Evolutionary conservation across 2,329 filamentous ascomycete genomes (phyloP), one percentile per base, ranked within the genome.

Genomic region (Neofusicoccum cordaticola): DNA sequence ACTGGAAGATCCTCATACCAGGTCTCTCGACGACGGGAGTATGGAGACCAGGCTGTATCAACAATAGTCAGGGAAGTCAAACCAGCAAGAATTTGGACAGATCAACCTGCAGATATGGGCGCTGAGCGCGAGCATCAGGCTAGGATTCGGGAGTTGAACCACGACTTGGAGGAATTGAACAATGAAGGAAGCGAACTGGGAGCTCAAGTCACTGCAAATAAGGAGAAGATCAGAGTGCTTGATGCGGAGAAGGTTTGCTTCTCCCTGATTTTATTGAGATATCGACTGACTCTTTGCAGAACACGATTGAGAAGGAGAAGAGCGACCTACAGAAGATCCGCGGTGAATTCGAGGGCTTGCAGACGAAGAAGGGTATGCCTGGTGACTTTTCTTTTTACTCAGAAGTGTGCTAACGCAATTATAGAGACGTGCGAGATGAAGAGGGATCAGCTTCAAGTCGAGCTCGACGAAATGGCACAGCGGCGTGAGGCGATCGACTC

Each of bases 1-100:
- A 84, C 90, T 27, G 88, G 88, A 3, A 84, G 79, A 15, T 84
- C 87, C 57, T 79, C 77, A 8, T 93, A 90, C 74, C 83, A 82
- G 19, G 84, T 95, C 60, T 83, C 82, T 5, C 86, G 90, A 15
- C 88, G 94, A 53, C 84, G 82, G 68, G 94, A 98, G 74, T 97
- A 97, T 75, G 92, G 92, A 2, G 85, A 97, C 75, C 92, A 91
- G 1, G 85, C 90, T 13, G 86, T 86, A 53, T 92, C 91, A 1
- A 93, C 90, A 0, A 82, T 83, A 22, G 88, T 90, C 13, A 85
- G 82, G 41, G 80, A 81, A 62, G 79, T 97, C 13, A 81, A 76
- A 15, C 78, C 77, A 1, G 92, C 92, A 4, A 80, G 74, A 41
- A 86, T 85, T 71, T 97, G 95, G 88, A 93, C 88, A 0, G 87